Conservation (phyloP, 192 early-diverging fungal species). For the Coemansia aciculifera region DNA sequence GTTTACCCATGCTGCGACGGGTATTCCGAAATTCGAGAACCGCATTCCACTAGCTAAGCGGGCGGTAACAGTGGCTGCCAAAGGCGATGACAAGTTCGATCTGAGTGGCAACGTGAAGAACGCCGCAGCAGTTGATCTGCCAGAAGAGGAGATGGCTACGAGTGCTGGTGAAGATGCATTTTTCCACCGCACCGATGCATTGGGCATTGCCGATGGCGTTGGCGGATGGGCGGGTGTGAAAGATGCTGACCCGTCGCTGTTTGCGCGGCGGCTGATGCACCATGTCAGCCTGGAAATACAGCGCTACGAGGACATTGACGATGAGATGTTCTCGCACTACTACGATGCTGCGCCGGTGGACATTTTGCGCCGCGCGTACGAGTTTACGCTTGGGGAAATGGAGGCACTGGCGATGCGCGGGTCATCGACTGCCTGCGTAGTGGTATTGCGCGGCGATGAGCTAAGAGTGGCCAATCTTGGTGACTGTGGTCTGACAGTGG, state of each 20-base stretch:
- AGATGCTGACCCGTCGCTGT: slow-evolving; percentile 87
- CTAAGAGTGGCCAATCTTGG: slow-evolving; percentile 93
- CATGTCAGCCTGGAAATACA: slow-evolving; percentile 80
- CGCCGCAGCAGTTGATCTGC: neutral
- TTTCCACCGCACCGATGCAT: slow-evolving; percentile 79
- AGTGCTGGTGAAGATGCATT: slow-evolving; percentile 94
- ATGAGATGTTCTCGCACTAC: slow-evolving; percentile 78
- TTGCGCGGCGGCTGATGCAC: slow-evolving; percentile 93
- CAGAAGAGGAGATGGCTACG: slow-evolving; percentile 61
- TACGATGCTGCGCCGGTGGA: slow-evolving; percentile 76
- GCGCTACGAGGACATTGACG: slow-evolving; percentile 79
- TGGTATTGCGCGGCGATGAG: slow-evolving; percentile 86
- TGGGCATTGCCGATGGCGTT: slow-evolving; percentile 95
- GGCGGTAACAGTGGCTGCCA: neutral
- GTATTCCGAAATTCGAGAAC: slow-evolving; percentile 57
- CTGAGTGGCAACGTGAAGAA: neutral
- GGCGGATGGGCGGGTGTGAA: slow-evolving; percentile 86
- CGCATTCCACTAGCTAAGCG: slow-evolving; percentile 31
- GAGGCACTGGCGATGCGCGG: slow-evolving; percentile 72
- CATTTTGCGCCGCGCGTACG: slow-evolving; percentile 79
- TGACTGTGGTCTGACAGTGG: slow-evolving; percentile 88
- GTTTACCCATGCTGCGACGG: slow-evolving; percentile 63
- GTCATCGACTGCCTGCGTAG: slow-evolving; percentile 88
- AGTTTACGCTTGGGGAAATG: slow-evolving; percentile 71
- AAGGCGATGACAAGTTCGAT: neutral